Base-by-base conservation (phyloP, 164 flowering plant genomes). In the Magnolia changhungtana region DNA sequence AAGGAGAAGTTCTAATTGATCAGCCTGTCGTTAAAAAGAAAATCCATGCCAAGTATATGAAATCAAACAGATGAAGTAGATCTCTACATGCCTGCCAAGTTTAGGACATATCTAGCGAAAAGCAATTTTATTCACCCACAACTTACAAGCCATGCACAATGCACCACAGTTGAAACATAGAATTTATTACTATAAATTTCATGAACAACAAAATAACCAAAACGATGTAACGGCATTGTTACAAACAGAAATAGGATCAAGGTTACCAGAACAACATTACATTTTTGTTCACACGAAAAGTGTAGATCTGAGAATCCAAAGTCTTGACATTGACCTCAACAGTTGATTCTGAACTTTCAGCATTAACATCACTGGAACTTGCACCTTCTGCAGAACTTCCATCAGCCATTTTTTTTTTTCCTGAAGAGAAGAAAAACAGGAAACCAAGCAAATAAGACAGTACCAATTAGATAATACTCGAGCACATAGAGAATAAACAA, bases 291-390 rank as follows among this genome's bases (percentile, higher is more conserved):
- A 90, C 97, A 50, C 75, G 84, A 80, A 96, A 94, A 63, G 82
- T 82, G 80, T 86, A 89, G 18, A 88, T 87, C 77, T 82, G 97
- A 55, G 99, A 96, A 84, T 96, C 94, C 72, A 96, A 81, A 51
- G 99, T 96, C 88, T 94, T 96, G 84, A 96, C 81, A 77, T 92
- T 96, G 79, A 96, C 85, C 87, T 90, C 90, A 69, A 96, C 84
- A 50, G 78, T 82, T 52, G 90, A 81, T 50, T 89, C 92, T 29
- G 88, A 88, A 77, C 81, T 77, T 75, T 84, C 89, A 78, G 75
- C 84, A 52, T 86, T 63, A 67, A 24, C 78, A 74, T 73, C 79
- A 77, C 88, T 82, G 4, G 84, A 77, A 81, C 94, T 86, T 63
- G 95, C 80, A 80, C 83, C 90, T 77, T 87, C 94, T 78, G 27